Conservation (phyloP, 768 basidiomycete genomes). For the Hygrocybe coccinea region DNA sequence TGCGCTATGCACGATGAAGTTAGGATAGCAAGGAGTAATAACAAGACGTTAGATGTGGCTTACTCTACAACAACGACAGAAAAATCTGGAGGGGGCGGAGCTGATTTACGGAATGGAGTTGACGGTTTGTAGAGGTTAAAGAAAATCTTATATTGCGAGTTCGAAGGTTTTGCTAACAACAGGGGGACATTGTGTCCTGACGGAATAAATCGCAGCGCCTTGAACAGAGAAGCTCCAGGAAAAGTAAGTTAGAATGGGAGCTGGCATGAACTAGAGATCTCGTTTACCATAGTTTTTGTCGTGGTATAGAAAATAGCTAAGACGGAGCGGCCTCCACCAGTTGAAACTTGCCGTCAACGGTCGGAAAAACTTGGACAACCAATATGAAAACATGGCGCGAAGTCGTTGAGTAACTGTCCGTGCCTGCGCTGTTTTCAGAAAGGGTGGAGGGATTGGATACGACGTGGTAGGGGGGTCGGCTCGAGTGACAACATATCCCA, state of each 20-base stretch:
- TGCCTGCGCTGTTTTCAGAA: slow-evolving; percentile 12
- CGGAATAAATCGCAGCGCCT: slow-evolving; percentile 65
- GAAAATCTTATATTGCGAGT: slow-evolving; percentile 74
- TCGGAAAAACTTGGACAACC: slow-evolving; percentile 28
- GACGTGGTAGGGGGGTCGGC: slow-evolving; percentile 46
- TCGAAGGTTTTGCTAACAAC: slow-evolving; percentile 20
- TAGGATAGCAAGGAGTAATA: too few species aligned
- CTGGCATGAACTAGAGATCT: background rate
- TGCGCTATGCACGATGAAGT: slow-evolving; percentile 49
- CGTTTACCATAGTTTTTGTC: slow-evolving; percentile 51
- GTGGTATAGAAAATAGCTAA: slow-evolving; percentile 44
- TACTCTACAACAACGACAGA: slow-evolving; percentile 83
- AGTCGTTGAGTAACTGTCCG: slow-evolving; percentile 34
- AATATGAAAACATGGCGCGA: slow-evolving; percentile 29
- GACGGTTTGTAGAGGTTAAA: slow-evolving; percentile 90
- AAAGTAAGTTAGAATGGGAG: slow-evolving; percentile 3
- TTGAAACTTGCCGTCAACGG: slow-evolving; percentile 36
- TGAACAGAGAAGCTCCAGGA: slow-evolving; percentile 59
- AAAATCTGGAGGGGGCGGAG: slow-evolving; percentile 79
- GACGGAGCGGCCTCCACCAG: slow-evolving; percentile 64
- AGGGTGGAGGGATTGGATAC: slow-evolving; percentile 40
- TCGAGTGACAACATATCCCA: slow-evolving; percentile 88
- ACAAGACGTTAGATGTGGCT: slow-evolving; percentile 22
- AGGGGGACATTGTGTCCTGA: slow-evolving; percentile 55
- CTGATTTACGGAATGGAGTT: slow-evolving; percentile 74